Conservation (phyloP, 202 grass and related monocot species). For the Carex sylvatica region DNA sequence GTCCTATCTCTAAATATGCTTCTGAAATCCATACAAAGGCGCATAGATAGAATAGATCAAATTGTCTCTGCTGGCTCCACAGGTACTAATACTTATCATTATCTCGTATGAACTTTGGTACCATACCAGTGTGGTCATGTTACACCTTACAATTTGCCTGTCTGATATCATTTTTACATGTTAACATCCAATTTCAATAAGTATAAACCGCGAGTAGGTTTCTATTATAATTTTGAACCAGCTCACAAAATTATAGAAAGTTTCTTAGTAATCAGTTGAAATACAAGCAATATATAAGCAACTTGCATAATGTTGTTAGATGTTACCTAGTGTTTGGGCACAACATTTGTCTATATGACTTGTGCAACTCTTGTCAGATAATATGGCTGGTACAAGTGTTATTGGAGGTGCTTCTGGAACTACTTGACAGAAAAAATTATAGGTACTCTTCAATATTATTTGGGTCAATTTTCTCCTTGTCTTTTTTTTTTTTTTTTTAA, state of each 20-base stretch:
- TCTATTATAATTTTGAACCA: background rate
- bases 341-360: slow-evolving; percentile 1
- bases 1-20: slow-evolving; percentile 79
- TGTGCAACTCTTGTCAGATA: slow-evolving; percentile 3
- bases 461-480: background rate
- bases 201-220: background rate
- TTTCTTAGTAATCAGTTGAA: background rate
- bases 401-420: background rate
- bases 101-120: background rate
- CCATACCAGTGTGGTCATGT: background rate
- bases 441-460: background rate
- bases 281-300: background rate
- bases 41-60: slow-evolving; percentile 77
- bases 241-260: background rate
- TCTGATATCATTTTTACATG: background rate
- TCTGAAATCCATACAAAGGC: slow-evolving; percentile 74
- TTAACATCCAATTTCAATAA: background rate
- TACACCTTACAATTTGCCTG: background rate
- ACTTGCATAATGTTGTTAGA: background rate
- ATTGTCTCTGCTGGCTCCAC: slow-evolving; percentile 69
- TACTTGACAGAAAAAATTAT: background rate
- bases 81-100: slow-evolving; percentile 27
- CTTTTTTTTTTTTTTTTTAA: too few species aligned
- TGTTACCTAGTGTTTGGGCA: background rate
- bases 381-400: background rate